Percentiles rank a stretch among this genome's conserved stretches.
Evolutionary conservation across 2,329 filamentous ascomycete species (phyloP).

Genomic region (Colletotrichum lentis): DNA sequence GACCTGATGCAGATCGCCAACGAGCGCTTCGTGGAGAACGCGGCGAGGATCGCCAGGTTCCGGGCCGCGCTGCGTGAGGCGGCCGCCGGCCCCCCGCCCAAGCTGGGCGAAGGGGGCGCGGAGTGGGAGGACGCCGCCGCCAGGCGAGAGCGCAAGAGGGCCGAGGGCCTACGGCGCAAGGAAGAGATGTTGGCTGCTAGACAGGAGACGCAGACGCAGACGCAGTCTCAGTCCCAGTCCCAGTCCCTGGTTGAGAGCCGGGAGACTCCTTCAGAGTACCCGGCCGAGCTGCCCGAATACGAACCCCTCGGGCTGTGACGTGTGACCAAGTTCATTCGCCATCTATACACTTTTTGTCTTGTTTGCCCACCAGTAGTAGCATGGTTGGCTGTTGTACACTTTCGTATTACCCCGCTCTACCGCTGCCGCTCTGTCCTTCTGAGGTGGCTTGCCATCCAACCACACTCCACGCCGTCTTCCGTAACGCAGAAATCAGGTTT

Average conservation of each 20-base stretch:
- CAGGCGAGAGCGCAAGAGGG: slow-evolving; percentile 64
- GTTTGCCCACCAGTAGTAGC: slow-evolving; percentile 41
- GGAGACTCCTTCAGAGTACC: not conserved
- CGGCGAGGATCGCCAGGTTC: slow-evolving; percentile 72
- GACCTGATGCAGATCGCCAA: slow-evolving; percentile 76
- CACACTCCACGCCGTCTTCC: slow-evolving; percentile 8
- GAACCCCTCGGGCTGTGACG: slow-evolving; percentile 21
- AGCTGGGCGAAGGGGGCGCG: slow-evolving; percentile 43
- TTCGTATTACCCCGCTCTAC: not conserved
- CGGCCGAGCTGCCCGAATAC: slow-evolving; percentile 16
- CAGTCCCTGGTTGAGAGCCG: not conserved
- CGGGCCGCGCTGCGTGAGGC: slow-evolving; percentile 56
- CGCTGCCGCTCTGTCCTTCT: slow-evolving; percentile 5
- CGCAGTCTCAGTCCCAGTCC: not conserved
- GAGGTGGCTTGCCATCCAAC: not conserved
- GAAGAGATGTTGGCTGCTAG: slow-evolving; percentile 49
- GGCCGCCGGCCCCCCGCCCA: slow-evolving; percentile 42
- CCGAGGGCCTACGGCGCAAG: slow-evolving; percentile 65
- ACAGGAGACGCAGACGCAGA: not conserved
- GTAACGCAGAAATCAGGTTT: slow-evolving; percentile 28
- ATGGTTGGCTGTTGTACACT: slow-evolving; percentile 45
- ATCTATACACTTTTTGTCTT: slow-evolving; percentile 37
- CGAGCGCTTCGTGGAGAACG: slow-evolving; percentile 75
- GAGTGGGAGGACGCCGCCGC: slow-evolving; percentile 64
- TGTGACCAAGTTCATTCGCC: slow-evolving; percentile 29